Base-by-base conservation (phyloP, 2,329 filamentous ascomycete species). In the Cytospora leucostoma region DNA sequence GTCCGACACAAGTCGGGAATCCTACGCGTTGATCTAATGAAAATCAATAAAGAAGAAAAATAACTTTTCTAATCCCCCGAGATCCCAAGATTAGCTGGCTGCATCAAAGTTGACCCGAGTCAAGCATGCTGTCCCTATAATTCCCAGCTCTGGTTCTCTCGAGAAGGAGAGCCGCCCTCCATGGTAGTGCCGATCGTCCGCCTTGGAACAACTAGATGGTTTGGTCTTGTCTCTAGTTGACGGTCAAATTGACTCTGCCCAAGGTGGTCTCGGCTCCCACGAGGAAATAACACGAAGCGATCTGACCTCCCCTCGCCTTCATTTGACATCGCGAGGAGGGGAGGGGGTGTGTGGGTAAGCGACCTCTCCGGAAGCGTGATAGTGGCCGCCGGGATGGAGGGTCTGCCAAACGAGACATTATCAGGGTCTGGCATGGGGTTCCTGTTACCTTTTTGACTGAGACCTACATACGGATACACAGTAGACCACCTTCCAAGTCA, bases 391-490 rank as follows among this genome's bases (percentile, higher is more conserved):
- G 63, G 54, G 49, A 61, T 47, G 57, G 38, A 55, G 13, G 50
- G 51, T 55, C 17, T 35, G 50, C 27, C 59, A 59, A 52, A 40
- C 59, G 56, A 65, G 63, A 65, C 63, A 65, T 51, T 49, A 44
- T 50, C 54, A 56, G 60, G 55, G 44, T 58, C 40, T 55, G 54
- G 63, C 58, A 64, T 64, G 58, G 61, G 54, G 58, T 47, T 47
- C 56, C 56, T 57, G 51, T 54, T 55, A 60, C 54, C 12, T 53
- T 27, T 65, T 27, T 65, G 59, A 55, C 63, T 56, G 52, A 62
- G 63, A 62, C 63, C 52, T 62, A 61, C 63, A 62, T 65, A 35
- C 53, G 59, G 50, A 50, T 55, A n/a, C n/a, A n/a, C n/a, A n/a
- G n/a, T n/a, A 61, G 58, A 55, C 50, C 58, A 47, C 37, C 37